Conservation (phyloP, 2,329 filamentous ascomycete species). For the Pseudogymnoascus sp. region DNA sequence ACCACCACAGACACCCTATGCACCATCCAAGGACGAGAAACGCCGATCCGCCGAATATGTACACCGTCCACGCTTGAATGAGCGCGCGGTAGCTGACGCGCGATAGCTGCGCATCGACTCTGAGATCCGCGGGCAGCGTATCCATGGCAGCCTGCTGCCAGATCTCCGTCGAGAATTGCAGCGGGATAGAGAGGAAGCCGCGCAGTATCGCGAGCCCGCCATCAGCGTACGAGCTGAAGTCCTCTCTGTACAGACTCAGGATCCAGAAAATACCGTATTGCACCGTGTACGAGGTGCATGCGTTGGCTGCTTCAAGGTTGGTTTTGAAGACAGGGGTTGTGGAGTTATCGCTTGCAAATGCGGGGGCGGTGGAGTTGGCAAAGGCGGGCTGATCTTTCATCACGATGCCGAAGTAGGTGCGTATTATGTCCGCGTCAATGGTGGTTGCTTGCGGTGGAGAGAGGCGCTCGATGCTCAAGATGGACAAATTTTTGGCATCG, state of each 20-base stretch:
- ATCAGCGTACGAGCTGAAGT: background rate
- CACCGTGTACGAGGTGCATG: background rate
- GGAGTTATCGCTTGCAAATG: background rate
- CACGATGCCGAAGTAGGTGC: background rate
- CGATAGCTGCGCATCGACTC: background rate
- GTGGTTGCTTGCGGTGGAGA: background rate
- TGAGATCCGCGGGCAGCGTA: background rate
- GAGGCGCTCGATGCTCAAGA: background rate
- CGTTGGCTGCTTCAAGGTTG: background rate
- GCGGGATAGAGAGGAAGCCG: slow-evolving; percentile 1
- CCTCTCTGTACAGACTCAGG: background rate
- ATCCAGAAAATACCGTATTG: slow-evolving; percentile 1
- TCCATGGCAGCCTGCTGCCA: slow-evolving; percentile 5
- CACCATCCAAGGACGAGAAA: background rate
- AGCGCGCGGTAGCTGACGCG: background rate
- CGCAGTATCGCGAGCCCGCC: background rate
- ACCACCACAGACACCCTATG: slow-evolving; percentile 6
- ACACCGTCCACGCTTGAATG: background rate
- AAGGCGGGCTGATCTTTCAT: slow-evolving; percentile 1
- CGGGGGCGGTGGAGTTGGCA: background rate
- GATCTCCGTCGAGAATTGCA: background rate
- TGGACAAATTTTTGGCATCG: background rate
- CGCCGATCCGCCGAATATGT: background rate
- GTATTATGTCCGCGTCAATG: slow-evolving; percentile 1
- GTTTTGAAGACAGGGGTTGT: background rate